Evolutionary conservation across 768 basidiomycete species (phyloP).

Genomic region (Bullera alba): DNA sequence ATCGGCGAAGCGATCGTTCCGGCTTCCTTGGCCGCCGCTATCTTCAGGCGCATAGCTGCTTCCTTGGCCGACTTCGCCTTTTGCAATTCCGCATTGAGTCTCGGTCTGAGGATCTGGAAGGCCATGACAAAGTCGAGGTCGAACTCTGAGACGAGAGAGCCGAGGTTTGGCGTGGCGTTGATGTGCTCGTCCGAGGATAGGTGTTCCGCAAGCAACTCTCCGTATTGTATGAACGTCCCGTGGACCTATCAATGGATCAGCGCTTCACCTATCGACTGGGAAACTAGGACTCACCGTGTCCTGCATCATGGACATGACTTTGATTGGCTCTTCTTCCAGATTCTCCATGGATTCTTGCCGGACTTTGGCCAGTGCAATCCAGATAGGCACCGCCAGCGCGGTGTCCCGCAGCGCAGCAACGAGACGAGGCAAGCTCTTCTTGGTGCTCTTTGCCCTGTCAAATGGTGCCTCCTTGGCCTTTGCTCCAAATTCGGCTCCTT

Average conservation of each 20-base stretch:
- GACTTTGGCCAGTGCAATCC: conserved; percentile 87
- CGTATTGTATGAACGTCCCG: conserved; percentile 82
- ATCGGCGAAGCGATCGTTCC: conserved; percentile 12
- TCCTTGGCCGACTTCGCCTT: conserved; percentile 14
- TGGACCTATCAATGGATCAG: conserved; percentile 58
- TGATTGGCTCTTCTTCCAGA: conserved; percentile 26
- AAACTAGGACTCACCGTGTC: conserved; percentile 63
- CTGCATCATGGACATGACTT: conserved; percentile 65
- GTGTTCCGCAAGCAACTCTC: conserved; percentile 75
- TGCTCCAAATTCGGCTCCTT: conserved; percentile 13
- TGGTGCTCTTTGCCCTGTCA: conserved; percentile 38
- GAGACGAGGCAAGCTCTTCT: conserved; percentile 40
- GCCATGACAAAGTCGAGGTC: conserved; percentile 78
- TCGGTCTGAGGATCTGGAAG: conserved; percentile 86
- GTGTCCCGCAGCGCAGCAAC: conserved; percentile 45
- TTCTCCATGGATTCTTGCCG: conserved; percentile 48
- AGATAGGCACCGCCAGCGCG: conserved; percentile 71
- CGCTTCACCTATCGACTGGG: conserved; percentile 18
- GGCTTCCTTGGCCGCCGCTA: conserved; percentile 17
- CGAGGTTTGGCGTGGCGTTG: conserved; percentile 65
- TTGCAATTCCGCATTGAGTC: conserved; percentile 31
- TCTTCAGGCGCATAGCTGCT: conserved; percentile 13
- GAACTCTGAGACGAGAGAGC: conserved; percentile 65
- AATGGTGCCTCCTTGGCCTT: conserved; percentile 32
- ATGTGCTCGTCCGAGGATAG: conserved; percentile 65